A percentile compares a stretch with the other conserved stretches of the same genome.
phyloP scores from a whole-genome alignment of 306 rosid species.

The Alnus glutinosa region DNA sequence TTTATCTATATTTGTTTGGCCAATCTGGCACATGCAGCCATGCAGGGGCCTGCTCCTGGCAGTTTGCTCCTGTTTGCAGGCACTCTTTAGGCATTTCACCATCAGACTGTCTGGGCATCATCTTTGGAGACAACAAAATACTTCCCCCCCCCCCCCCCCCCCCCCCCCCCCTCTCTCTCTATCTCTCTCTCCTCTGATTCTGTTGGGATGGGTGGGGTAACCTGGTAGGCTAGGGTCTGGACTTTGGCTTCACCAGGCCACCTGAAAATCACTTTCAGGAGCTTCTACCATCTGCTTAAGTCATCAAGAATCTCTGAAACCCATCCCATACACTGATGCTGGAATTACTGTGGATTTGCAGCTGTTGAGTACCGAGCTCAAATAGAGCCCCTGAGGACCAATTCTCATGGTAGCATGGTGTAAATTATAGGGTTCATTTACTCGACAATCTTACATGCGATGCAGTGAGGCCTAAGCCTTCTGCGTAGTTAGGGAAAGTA shows the following conservation, averaged over 20 bases:
- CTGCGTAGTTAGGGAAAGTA: neutral
- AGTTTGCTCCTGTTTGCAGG: neutral
- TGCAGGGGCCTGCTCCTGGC: neutral
- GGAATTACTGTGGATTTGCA: neutral
- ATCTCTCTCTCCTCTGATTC: neutral
- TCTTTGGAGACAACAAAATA: neutral
- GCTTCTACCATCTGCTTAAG: neutral
- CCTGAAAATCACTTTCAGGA: neutral
- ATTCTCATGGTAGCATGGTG: neutral
- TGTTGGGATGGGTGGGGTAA: neutral
- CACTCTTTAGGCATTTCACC: neutral
- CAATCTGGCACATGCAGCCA: neutral
- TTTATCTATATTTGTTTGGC: neutral
- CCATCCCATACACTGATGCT: neutral
- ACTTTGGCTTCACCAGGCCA: neutral
- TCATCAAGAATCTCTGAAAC: neutral
- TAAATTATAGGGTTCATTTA: neutral
- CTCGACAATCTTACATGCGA: neutral
- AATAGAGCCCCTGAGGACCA: constrained; percentile 4
- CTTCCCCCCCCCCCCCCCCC: neutral
- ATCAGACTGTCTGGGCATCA: neutral
- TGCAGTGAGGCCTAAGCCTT: neutral
- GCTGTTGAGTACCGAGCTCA: neutral
- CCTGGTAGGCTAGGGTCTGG: neutral
- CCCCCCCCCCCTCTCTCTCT: neutral